These are phyloP conservation scores for Geosmithia flava DNA, from an alignment of 2,329 filamentous ascomycete genomes.

Conservation along the genomic window DNA sequence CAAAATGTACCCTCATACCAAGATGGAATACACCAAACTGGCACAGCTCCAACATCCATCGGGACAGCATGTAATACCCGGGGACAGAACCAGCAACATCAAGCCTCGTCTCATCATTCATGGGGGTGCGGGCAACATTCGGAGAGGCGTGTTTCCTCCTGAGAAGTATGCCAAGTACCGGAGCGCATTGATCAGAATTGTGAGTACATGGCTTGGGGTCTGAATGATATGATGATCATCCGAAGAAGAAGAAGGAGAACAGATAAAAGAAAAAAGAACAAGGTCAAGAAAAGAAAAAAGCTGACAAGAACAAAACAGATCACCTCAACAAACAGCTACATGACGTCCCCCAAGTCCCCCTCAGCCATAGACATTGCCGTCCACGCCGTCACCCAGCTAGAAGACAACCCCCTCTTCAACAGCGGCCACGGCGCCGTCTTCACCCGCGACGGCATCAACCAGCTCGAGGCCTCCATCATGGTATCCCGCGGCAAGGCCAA, in stretches of 20 bases:
- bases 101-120: constrained; percentile 56
- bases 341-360: constrained; percentile 27
- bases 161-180: constrained; percentile 47
- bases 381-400: constrained; percentile 62
- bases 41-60: too few species aligned
- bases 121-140: constrained; percentile 61
- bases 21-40: too few species aligned
- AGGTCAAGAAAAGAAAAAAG: too few species aligned
- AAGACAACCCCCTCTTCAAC: constrained; percentile 77
- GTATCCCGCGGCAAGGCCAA: constrained; percentile 62
- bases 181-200: constrained; percentile 47
- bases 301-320: constrained; percentile 18
- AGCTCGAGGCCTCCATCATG: constrained; percentile 83
- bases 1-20: too few species aligned
- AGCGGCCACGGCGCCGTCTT: constrained; percentile 76
- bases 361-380: constrained; percentile 63
- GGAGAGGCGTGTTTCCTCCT: constrained; percentile 43
- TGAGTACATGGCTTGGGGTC: constrained; percentile 16
- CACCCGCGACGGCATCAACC: constrained; percentile 68
- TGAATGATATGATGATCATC: too few species aligned
- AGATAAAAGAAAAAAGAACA: too few species aligned
- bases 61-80: background rate
- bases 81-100: constrained; percentile 8
- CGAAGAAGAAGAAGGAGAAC: too few species aligned
- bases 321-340: constrained; percentile 30